A percentile compares a stretch with the other conserved stretches of the same genome.
Evolutionary conservation across 495 filamentous ascomycete species (phyloP).

Genomic region (Parathielavia hyrcaniae): DNA sequence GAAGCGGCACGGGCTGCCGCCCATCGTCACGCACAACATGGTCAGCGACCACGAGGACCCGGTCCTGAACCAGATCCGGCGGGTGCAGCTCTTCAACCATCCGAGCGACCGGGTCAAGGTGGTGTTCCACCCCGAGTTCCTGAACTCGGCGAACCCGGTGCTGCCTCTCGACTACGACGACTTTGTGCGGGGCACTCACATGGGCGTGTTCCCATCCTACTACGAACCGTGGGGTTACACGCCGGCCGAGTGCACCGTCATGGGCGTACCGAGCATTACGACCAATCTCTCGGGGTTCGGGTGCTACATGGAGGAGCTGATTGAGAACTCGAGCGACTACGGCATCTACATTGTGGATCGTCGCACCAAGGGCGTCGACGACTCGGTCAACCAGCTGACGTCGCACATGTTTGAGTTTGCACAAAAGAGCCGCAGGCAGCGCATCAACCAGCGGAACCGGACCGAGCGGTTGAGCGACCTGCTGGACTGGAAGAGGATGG

Average conservation of each 20-base stretch:
- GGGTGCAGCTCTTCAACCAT: slow-evolving; percentile 95
- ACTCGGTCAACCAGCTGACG: slow-evolving; percentile 90
- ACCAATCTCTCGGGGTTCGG: slow-evolving; percentile 97
- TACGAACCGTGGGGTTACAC: slow-evolving; percentile 99
- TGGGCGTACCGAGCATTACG: slow-evolving; percentile 98
- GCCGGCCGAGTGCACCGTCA: slow-evolving; percentile 95
- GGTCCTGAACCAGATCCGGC: slow-evolving; percentile 90
- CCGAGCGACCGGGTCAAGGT: slow-evolving; percentile 92
- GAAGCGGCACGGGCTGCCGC: slow-evolving; percentile 83
- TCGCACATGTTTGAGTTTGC: slow-evolving; percentile 94
- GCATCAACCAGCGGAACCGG: slow-evolving; percentile 98
- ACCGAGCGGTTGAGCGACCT: slow-evolving; percentile 92
- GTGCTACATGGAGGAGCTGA: slow-evolving; percentile 99
- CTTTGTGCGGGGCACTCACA: slow-evolving; percentile 92
- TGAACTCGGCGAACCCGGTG: slow-evolving; percentile 91
- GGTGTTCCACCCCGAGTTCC: slow-evolving; percentile 95
- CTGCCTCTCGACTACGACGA: slow-evolving; percentile 96
- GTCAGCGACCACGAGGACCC: slow-evolving; percentile 87
- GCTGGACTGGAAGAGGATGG: slow-evolving; percentile 98
- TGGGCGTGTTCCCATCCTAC: slow-evolving; percentile 95
- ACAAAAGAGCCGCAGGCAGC: slow-evolving; percentile 86
- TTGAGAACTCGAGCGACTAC: slow-evolving; percentile 95
- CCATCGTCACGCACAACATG: slow-evolving; percentile 99
- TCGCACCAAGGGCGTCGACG: slow-evolving; percentile 90
- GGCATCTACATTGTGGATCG: slow-evolving; percentile 99